phyloP scores from a whole-genome alignment of 2,329 filamentous ascomycete genomes.

The Cryphonectria radicalis region DNA sequence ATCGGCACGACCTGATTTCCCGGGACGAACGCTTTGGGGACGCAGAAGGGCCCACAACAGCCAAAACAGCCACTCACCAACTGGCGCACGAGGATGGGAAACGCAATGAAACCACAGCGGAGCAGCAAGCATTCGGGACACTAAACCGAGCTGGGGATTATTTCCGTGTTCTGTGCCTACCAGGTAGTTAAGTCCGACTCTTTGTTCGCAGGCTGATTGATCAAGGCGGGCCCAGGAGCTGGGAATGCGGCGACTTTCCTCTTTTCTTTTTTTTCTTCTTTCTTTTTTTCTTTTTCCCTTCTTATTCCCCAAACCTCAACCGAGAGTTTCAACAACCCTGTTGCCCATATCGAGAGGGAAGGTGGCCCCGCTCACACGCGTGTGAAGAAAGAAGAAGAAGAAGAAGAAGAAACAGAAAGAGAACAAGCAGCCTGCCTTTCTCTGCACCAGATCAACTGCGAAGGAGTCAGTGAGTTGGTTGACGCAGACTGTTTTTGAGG shows the following conservation, averaged over 20 bases:
- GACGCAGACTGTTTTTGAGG: neutral
- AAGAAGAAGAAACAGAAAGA: neutral
- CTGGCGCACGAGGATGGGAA: neutral
- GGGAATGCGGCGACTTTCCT: neutral
- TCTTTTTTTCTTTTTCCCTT: too few relatives aligned
- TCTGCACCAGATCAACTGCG: neutral
- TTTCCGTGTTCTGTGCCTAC: neutral
- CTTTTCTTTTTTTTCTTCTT: too few relatives aligned
- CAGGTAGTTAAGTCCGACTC: conserved; percentile 1
- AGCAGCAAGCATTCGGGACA: neutral
- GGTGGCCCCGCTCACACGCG: neutral
- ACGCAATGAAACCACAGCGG: neutral
- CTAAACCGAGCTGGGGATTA: neutral
- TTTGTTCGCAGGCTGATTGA: conserved; percentile 1
- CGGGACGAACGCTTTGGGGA: neutral
- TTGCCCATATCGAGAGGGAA: neutral
- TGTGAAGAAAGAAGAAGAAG: neutral
- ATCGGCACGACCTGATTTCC: conserved; percentile 4
- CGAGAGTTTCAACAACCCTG: neutral
- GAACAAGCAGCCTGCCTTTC: too few relatives aligned
- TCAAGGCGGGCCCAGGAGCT: neutral
- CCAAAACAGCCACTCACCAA: neutral
- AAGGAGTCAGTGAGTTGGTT: neutral
- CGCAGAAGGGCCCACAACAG: neutral
- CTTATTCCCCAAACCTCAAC: neutral